These are phyloP conservation scores for Prunella vulgaris DNA, from an alignment of 257 asterid genomes.

Conservation along the genomic window DNA sequence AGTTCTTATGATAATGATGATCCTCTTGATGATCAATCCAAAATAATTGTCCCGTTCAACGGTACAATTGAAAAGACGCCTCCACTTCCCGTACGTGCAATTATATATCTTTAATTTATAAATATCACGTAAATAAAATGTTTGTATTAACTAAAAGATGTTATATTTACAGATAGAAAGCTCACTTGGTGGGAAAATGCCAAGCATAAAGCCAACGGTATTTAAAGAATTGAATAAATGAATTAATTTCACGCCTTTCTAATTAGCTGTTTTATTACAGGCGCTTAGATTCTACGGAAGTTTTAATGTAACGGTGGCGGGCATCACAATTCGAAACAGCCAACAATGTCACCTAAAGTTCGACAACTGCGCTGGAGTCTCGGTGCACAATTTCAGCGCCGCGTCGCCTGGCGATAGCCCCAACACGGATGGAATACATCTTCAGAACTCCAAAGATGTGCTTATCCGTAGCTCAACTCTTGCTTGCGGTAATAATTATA, in stretches of 20 bases:
- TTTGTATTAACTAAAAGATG: constrained; percentile 7
- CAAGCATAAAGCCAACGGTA: constrained; percentile 84
- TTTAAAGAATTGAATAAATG: too few species aligned
- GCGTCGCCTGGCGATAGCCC: constrained; percentile 91
- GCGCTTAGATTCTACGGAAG: constrained; percentile 88
- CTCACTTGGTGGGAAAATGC: constrained; percentile 60
- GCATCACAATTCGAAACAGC: constrained; percentile 71
- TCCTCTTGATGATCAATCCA: constrained; percentile 56
- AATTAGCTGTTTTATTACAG: constrained; percentile 29
- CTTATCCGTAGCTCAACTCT: constrained; percentile 57
- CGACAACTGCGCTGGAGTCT: constrained; percentile 73
- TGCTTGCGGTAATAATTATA: constrained; percentile 56
- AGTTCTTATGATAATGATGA: constrained; percentile 41
- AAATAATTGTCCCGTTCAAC: constrained; percentile 51
- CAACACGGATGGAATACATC: constrained; percentile 90
- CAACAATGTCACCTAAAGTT: constrained; percentile 86
- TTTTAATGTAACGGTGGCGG: constrained; percentile 73
- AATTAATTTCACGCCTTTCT: too few species aligned
- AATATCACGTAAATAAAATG: background rate
- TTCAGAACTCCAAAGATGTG: constrained; percentile 83
- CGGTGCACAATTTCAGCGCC: constrained; percentile 55
- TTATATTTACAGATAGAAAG: constrained; percentile 36
- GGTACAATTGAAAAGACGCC: constrained; percentile 28
- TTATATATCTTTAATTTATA: background rate
- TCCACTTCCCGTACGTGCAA: constrained; percentile 41